These are phyloP conservation scores for Phytophthora pinifolia DNA, from an alignment of 352 stramenopile species.

Conservation along the genomic window DNA sequence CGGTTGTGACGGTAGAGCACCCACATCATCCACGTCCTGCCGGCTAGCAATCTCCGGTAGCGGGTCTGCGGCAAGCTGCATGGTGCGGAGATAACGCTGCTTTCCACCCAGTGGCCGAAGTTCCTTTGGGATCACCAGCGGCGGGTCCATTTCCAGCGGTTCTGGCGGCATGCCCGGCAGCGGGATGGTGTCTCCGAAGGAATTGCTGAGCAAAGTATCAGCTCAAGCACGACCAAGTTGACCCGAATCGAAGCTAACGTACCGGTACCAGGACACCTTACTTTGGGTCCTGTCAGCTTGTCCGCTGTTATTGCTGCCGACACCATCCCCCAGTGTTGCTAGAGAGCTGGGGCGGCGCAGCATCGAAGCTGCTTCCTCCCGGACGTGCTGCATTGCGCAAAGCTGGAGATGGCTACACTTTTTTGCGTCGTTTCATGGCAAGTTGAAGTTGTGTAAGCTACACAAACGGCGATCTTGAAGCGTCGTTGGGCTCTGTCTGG, in stretches of 20 bases:
- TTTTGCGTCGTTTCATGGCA: conserved; percentile 21
- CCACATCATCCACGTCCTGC: conserved; percentile 10
- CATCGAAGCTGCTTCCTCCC: conserved; percentile 6
- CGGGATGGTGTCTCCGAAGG: conserved; percentile 48
- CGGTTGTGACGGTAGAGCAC: neutral
- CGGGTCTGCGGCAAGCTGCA: conserved; percentile 53
- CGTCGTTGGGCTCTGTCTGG: conserved; percentile 17
- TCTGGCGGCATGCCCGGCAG: conserved; percentile 41
- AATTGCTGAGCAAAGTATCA: conserved; percentile 42
- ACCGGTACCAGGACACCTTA: conserved; percentile 75
- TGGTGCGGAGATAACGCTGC: conserved; percentile 55
- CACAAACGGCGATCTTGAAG: conserved; percentile 36
- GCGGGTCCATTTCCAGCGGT: conserved; percentile 43
- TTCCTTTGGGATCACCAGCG: conserved; percentile 55
- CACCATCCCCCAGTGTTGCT: conserved; percentile 10
- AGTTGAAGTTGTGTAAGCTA: conserved; percentile 20
- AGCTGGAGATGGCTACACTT: conserved; percentile 24
- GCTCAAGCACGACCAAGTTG: neutral
- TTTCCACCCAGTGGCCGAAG: conserved; percentile 49
- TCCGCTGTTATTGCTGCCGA: neutral
- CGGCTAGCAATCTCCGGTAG: conserved; percentile 6
- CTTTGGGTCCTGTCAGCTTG: conserved; percentile 15
- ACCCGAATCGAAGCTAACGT: neutral
- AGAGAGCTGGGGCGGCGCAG: conserved; percentile 11
- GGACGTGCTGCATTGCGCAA: conserved; percentile 13